Conservation (phyloP, 2,329 filamentous ascomycete genomes). For the Pyrenophora seminiperda region DNA sequence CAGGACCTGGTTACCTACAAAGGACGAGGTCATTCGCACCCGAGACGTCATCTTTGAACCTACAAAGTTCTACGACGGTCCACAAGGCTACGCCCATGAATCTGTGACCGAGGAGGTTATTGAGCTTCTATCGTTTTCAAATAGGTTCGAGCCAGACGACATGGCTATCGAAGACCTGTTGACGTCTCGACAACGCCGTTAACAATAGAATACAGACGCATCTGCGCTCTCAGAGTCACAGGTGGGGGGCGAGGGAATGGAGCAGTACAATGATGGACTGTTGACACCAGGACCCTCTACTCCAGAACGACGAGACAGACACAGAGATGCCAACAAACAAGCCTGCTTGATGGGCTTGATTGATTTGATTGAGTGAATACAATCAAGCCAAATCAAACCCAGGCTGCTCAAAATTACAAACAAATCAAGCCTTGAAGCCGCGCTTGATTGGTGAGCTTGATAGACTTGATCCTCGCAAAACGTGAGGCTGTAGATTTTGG, state of each 20-base stretch:
- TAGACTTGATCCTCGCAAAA: too few relatives aligned
- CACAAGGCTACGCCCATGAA: neutral
- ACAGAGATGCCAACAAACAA: neutral
- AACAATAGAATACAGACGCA: neutral
- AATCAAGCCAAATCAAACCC: too few relatives aligned
- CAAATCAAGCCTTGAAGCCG: too few relatives aligned
- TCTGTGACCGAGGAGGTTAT: neutral
- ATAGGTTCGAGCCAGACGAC: neutral
- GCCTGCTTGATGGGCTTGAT: neutral
- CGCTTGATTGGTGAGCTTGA: neutral
- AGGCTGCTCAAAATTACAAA: too few relatives aligned
- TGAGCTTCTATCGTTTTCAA: neutral
- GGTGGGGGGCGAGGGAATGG: neutral
- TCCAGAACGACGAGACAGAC: neutral
- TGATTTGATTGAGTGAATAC: neutral
- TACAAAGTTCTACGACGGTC: neutral
- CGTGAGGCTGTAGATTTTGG: too few relatives aligned
- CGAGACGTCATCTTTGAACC: neutral
- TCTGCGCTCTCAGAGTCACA: neutral
- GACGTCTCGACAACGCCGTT: neutral
- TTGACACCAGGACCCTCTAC: neutral
- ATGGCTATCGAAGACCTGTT: neutral
- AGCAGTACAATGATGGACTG: neutral
- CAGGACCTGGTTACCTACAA: conserved; percentile 7
- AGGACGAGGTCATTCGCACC: neutral